Evolutionary conservation across 2,329 filamentous ascomycete species (phyloP).

Genomic region (Fusarium sp.): DNA sequence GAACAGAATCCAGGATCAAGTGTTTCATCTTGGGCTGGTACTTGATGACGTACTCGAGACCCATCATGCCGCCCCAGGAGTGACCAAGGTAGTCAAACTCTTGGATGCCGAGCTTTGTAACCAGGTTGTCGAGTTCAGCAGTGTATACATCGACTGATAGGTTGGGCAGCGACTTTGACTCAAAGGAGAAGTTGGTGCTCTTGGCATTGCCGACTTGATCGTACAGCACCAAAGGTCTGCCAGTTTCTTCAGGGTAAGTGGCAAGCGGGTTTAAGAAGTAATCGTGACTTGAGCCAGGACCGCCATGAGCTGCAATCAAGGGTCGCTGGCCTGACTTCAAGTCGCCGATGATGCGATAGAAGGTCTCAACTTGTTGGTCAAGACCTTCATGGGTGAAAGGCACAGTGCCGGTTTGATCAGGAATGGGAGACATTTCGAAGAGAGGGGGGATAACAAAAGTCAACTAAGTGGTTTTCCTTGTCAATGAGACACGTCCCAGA

Average conservation of each 20-base stretch:
- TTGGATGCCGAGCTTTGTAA: conserved; percentile 5
- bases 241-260: conserved; percentile 4
- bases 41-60: conserved; percentile 3
- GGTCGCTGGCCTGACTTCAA: conserved; percentile 11
- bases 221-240: conserved; percentile 5
- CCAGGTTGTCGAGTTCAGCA: conserved; percentile 12
- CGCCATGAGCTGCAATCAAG: conserved; percentile 11
- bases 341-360: conserved; percentile 9
- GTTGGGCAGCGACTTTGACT: conserved; percentile 9
- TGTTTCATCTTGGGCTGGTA: conserved; percentile 6
- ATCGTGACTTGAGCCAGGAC: conserved; percentile 11
- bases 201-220: conserved; percentile 12
- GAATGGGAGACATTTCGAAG: not conserved
- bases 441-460: not conserved
- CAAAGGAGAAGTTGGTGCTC: conserved; percentile 8
- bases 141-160: conserved; percentile 8
- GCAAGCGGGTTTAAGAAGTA: conserved; percentile 7
- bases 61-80: conserved; percentile 13
- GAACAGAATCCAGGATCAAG: conserved; percentile 7
- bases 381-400: conserved; percentile 3
- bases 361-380: conserved; percentile 4
- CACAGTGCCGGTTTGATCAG: conserved; percentile 9
- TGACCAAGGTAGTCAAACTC: conserved; percentile 12
- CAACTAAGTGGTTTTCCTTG: not conserved
- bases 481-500: not conserved